A percentile compares a stretch with the other conserved stretches of the same genome.
Conservation (phyloP, 306 rosid species). For the Oemleria cerasiformis region DNA sequence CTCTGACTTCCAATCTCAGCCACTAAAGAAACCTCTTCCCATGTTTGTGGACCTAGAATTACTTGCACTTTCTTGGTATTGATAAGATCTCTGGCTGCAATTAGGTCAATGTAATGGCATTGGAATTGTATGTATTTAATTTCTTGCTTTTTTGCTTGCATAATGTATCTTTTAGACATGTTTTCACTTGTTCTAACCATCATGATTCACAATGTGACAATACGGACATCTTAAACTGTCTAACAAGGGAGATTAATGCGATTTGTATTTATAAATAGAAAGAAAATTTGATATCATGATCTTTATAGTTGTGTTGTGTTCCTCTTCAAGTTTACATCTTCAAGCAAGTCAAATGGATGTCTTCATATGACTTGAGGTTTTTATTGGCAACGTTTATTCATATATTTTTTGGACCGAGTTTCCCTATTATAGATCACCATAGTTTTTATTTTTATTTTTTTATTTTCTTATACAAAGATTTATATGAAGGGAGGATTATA, state of each 20-base stretch:
- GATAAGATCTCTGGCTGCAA: conserved; percentile 19
- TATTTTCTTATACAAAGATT: too few species aligned
- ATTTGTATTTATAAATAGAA: too few species aligned
- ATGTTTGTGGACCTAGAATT: conserved; percentile 13
- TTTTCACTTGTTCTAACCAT: too few species aligned
- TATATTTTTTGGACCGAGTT: too few species aligned
- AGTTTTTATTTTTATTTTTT: too few species aligned
- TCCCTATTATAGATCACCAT: too few species aligned
- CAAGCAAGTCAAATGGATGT: background rate
- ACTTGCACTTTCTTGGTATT: background rate
- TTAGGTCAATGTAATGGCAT: background rate
- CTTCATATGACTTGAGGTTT: background rate
- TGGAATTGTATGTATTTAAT: background rate
- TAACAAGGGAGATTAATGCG: background rate
- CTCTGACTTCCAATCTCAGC: conserved; percentile 8
- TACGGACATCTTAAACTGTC: too few species aligned
- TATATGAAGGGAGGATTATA: too few species aligned
- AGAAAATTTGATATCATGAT: too few species aligned
- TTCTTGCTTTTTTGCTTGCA: background rate
- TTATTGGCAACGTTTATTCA: too few species aligned
- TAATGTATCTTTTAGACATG: too few species aligned
- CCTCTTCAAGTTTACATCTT: background rate
- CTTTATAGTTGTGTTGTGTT: background rate
- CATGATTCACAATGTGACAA: too few species aligned
- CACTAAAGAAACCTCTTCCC: conserved; percentile 1